Evolutionary conservation across 495 filamentous ascomycete genomes (phyloP).

Genomic region (Aspergillus avenaceus): DNA sequence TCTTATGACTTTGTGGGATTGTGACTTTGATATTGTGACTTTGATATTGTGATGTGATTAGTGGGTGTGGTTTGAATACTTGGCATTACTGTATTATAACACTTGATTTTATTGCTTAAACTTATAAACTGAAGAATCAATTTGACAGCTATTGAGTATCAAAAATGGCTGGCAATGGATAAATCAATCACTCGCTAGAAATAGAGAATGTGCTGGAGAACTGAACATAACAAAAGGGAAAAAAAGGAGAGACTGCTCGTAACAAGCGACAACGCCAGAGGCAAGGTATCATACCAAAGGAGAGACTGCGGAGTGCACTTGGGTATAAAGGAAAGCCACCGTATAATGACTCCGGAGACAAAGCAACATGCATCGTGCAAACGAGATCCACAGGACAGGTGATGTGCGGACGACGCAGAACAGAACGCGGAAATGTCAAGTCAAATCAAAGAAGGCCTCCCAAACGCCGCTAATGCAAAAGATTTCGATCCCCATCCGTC

Average conservation of each 20-base stretch:
- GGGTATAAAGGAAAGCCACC: constrained; percentile 6
- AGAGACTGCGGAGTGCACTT: constrained; percentile 16
- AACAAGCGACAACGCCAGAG: constrained; percentile 3
- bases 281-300: constrained; percentile 10
- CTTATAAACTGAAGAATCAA: too few species aligned
- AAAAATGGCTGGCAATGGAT: constrained; percentile 7
- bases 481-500: constrained; percentile 26
- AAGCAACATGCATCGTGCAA: constrained; percentile 23
- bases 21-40: too few species aligned
- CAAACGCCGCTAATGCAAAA: constrained; percentile 46
- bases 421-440: constrained; percentile 13
- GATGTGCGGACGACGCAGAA: constrained; percentile 17
- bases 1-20: background rate
- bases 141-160: background rate
- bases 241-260: background rate
- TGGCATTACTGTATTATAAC: background rate
- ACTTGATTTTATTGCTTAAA: background rate
- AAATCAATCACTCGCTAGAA: constrained; percentile 7
- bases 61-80: background rate
- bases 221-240: background rate
- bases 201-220: constrained; percentile 6
- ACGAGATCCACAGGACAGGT: constrained; percentile 14
- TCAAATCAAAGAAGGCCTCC: constrained; percentile 24
- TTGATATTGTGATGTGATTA: too few species aligned
- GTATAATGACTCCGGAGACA: constrained; percentile 16